Evolutionary conservation across 495 filamentous ascomycete genomes (phyloP).

Genomic region (Penicillium bialowiezense): DNA sequence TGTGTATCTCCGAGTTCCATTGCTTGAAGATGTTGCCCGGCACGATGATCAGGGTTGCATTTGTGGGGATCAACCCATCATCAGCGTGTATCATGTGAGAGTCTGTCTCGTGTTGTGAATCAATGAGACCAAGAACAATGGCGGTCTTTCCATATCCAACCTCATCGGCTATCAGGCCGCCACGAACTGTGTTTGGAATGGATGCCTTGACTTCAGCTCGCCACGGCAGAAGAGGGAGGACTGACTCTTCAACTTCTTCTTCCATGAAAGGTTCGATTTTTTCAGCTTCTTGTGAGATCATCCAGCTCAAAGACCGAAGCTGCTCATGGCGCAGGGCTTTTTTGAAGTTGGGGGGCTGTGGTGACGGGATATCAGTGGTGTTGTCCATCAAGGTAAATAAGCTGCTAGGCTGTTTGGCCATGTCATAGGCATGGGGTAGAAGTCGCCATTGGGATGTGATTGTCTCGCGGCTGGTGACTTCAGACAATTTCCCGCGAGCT

Average conservation of each 20-base stretch:
- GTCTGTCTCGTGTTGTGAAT: conserved; percentile 34
- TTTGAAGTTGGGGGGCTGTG: conserved; percentile 39
- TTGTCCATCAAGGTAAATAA: conserved; percentile 46
- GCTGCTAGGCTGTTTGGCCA: conserved; percentile 24
- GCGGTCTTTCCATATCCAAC: conserved; percentile 85
- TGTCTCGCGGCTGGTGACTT: conserved; percentile 5
- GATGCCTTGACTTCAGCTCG: conserved; percentile 56
- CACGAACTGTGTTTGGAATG: conserved; percentile 43
- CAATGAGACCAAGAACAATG: conserved; percentile 64
- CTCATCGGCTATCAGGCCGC: conserved; percentile 73
- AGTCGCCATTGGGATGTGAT: conserved; percentile 49
- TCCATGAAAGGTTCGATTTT: conserved; percentile 51
- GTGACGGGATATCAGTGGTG: conserved; percentile 29
- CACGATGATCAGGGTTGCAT: conserved; percentile 69
- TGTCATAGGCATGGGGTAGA: conserved; percentile 42
- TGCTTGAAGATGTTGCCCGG: conserved; percentile 62
- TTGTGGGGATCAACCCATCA: conserved; percentile 44
- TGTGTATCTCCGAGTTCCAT: conserved; percentile 60
- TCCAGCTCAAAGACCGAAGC: conserved; percentile 62
- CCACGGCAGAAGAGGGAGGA: conserved; percentile 56
- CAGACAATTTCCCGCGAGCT: conserved; percentile 40
- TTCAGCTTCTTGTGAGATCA: conserved; percentile 56
- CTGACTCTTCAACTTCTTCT: conserved; percentile 66
- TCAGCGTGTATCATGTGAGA: conserved; percentile 2
- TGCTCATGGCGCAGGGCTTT: conserved; percentile 52